Base-by-base conservation (phyloP, 2,329 filamentous ascomycete species). In the Colletotrichum musae region DNA sequence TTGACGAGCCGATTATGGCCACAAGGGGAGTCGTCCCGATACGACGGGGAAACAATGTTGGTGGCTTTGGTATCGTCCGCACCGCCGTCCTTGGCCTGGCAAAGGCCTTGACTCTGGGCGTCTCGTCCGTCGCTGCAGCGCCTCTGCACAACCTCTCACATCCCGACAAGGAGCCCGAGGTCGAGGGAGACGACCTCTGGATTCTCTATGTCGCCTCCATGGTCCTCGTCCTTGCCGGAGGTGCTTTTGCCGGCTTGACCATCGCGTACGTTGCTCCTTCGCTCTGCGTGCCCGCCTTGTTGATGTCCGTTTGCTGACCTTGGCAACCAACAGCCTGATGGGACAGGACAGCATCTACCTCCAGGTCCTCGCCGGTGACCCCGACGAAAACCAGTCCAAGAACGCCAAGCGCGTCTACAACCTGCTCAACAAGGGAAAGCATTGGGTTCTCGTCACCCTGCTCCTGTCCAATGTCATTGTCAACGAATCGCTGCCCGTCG, bases 401-500 rank as follows among this genome's bases (percentile, higher is more conserved):
- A 94, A 98, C 77, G 96, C 96, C 0, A 89, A 88, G 65, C 92
- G 90, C 72, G 96, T 99, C 12, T 87, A 96, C 74, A 87, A 90
- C 51, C 85, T 99, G 32, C 83, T 99, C 64, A 90, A 94, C 72
- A 92, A 89, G 75, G 96, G 96, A 75, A 99, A 99, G 80, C 96
- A 99, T 81, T 99, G 96, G 96, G 95, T 99, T 21, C 85, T 99
- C 66, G 96, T 99, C 62, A 98, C 96, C 3, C 84, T 99, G 28
- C 88, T 99, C 7, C 85, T 99, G 64, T 94, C 94, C 80, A 99
- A 99, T 80, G 96, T 99, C 77, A 97, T 99, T 75, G 97, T 97
- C 73, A 98, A 99, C 80, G 96, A 98, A 82, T 97, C 95, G 2
- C 86, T 98, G 15, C 96, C 96, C 32, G 97, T 99, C 71, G 94